These are phyloP conservation scores for Sporothrix variecibatus DNA, from an alignment of 2,329 filamentous ascomycete species.

Conservation along the genomic window DNA sequence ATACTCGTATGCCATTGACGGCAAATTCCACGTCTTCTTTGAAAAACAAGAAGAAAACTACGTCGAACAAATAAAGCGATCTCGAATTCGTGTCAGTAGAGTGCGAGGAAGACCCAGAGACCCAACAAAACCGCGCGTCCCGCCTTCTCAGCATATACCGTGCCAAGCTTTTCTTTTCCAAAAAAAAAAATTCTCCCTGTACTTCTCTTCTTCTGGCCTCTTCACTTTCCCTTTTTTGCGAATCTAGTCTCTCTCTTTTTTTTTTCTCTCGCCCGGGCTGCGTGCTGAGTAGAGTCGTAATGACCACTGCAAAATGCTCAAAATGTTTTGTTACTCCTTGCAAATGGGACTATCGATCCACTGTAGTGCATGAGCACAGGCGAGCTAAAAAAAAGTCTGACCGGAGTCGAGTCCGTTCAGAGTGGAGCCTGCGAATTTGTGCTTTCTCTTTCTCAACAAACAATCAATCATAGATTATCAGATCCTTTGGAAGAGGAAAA, in stretches of 20 bases:
- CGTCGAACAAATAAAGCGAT: neutral
- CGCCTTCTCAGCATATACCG: neutral
- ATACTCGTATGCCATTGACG: too few relatives aligned
- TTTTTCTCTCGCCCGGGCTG: neutral
- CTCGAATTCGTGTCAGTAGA: neutral
- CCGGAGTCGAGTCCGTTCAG: neutral
- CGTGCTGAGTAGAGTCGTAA: neutral
- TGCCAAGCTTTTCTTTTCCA: neutral
- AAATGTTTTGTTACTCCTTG: too few relatives aligned
- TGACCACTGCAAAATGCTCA: too few relatives aligned
- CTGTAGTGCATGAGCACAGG: neutral
- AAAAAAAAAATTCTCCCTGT: neutral
- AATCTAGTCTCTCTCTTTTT: neutral
- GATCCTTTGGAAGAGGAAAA: neutral
- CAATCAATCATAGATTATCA: neutral
- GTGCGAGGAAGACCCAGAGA: neutral
- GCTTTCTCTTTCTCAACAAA: neutral
- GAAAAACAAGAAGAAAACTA: too few relatives aligned
- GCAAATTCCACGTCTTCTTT: too few relatives aligned
- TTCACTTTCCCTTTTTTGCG: neutral
- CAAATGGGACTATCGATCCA: neutral
- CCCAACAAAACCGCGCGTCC: too few relatives aligned
- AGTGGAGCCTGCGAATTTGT: too few relatives aligned
- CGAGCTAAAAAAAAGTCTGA: neutral
- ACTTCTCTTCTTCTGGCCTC: neutral